phyloP scores from a whole-genome alignment of 176 grass and related monocot genomes.

The Leersia perrieri region DNA sequence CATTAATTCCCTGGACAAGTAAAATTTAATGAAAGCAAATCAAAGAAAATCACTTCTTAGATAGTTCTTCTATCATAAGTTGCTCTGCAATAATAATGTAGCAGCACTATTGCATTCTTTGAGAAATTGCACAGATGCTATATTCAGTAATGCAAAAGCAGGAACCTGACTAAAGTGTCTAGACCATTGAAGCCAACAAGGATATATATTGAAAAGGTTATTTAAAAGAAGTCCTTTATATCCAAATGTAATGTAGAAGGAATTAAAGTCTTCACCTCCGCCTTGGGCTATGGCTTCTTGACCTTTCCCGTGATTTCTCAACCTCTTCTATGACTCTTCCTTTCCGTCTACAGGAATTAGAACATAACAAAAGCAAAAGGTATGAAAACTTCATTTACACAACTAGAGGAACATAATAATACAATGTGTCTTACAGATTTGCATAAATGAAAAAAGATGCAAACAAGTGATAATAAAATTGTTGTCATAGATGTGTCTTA shows the following conservation, averaged over 20 bases:
- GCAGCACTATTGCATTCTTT: not conserved
- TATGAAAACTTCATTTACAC: not conserved
- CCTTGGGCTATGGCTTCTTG: conserved; percentile 84
- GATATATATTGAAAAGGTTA: not conserved
- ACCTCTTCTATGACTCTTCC: conserved; percentile 70
- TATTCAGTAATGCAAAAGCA: not conserved
- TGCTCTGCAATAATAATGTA: not conserved
- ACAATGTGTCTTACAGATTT: not conserved
- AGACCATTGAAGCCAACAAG: not conserved
- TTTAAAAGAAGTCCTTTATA: not conserved
- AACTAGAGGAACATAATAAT: not conserved
- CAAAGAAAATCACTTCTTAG: not conserved
- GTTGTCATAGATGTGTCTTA: not conserved
- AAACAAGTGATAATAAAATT: not conserved
- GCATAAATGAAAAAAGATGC: not conserved
- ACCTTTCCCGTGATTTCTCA: conserved; percentile 58
- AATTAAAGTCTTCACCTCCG: conserved; percentile 49
- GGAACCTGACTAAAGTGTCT: not conserved
- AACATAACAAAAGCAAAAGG: not conserved
- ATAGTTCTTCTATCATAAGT: not conserved
- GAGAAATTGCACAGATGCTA: not conserved
- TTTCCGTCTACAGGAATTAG: conserved; percentile 51
- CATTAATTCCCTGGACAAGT: not conserved
- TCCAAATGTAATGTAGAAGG: not conserved
- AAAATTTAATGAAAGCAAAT: not conserved